These are phyloP conservation scores for Oryza punctata DNA, from an alignment of 176 grass and related monocot genomes.

Conservation along the genomic window DNA sequence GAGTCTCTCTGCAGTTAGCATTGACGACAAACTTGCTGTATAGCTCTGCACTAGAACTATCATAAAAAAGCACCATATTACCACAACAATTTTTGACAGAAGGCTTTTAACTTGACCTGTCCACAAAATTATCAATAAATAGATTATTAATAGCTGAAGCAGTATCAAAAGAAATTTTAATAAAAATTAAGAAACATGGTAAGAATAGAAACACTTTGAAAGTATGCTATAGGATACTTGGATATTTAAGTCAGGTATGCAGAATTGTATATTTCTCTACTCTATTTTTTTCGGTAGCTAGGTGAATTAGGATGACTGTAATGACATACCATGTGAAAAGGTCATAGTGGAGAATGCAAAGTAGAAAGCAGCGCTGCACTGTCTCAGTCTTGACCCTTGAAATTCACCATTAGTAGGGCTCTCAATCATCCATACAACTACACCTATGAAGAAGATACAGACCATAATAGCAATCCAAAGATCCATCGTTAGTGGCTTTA, in stretches of 20 bases:
- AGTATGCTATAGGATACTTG: no score
- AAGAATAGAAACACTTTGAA: no score
- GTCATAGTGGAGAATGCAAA: slow-evolving; percentile 61
- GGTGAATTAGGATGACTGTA: not conserved
- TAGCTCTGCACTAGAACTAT: slow-evolving; percentile 62
- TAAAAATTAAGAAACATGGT: no score
- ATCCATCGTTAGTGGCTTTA: slow-evolving; percentile 34
- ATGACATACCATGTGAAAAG: slow-evolving; percentile 57
- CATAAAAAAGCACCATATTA: slow-evolving; percentile 63
- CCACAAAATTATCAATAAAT: not conserved
- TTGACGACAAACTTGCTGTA: slow-evolving; percentile 64
- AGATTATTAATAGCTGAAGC: not conserved
- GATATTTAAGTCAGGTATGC: no score
- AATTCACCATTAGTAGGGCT: not conserved
- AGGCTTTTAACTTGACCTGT: slow-evolving; percentile 27
- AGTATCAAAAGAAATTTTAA: no score
- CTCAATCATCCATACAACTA: slow-evolving; percentile 46
- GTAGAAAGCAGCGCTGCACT: slow-evolving; percentile 53
- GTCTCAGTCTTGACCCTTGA: not conserved
- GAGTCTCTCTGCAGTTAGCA: slow-evolving; percentile 59
- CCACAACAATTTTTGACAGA: slow-evolving; percentile 52
- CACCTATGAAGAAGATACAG: slow-evolving; percentile 41
- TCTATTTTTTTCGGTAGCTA: no score
- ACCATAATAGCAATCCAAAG: slow-evolving; percentile 49
- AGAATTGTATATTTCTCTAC: no score